Percentiles rank a stretch among this genome's conserved stretches.
phyloP scores from a whole-genome alignment of 2,329 filamentous ascomycete genomes.

The Claviceps sp. region DNA sequence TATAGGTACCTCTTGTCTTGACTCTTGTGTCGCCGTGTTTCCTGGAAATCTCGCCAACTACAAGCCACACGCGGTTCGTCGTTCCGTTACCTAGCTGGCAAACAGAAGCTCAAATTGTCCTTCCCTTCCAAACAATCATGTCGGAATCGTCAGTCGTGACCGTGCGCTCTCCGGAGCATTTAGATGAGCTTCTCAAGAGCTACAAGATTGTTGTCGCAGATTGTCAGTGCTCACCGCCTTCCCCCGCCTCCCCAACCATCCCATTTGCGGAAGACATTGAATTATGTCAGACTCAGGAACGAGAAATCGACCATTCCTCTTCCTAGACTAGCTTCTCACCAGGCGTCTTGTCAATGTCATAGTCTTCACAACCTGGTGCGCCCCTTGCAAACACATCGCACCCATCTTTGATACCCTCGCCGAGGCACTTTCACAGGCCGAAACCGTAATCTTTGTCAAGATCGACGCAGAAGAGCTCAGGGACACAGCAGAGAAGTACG shows the following conservation, averaged over 20 bases:
- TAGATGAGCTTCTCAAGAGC: constrained; percentile 52
- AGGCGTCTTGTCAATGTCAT: neutral
- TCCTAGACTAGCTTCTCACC: constrained; percentile 7
- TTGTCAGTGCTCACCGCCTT: constrained; percentile 46
- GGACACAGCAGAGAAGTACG: constrained; percentile 60
- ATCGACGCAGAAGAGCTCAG: constrained; percentile 69
- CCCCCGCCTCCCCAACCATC: neutral
- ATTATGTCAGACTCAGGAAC: too few species aligned
- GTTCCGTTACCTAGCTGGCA: too few species aligned
- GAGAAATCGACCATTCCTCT: neutral
- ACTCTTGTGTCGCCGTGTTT: too few species aligned
- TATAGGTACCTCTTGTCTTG: too few species aligned
- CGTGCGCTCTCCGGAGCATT: constrained; percentile 43
- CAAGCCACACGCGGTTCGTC: too few species aligned
- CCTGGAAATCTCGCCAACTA: too few species aligned
- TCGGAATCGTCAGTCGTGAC: constrained; percentile 14
- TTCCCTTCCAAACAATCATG: constrained; percentile 12
- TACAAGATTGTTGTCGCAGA: constrained; percentile 76
- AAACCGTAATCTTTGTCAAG: constrained; percentile 71
- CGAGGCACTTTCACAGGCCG: constrained; percentile 52
- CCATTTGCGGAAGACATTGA: too few species aligned
- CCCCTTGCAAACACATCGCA: constrained; percentile 70
- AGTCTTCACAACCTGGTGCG: constrained; percentile 87
- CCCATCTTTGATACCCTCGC: constrained; percentile 73
- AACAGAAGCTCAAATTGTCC: neutral